Base-by-base conservation (phyloP, 208 protist species). In the Eutreptiella sp. region DNA sequence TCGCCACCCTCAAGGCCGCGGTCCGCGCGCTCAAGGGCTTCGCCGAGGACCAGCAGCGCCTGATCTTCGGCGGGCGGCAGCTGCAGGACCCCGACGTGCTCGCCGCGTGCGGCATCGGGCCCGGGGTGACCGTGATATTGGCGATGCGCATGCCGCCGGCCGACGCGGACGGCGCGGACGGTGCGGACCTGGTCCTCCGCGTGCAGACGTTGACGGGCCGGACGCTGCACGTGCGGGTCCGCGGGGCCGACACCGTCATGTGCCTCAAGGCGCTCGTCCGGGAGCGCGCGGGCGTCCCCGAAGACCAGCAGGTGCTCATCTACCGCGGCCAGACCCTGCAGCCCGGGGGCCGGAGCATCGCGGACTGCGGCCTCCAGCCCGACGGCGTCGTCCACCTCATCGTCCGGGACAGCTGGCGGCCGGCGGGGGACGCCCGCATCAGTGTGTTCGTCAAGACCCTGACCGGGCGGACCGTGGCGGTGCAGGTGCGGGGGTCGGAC, bases 291-390 rank as follows among this genome's bases (percentile, higher is more conserved):
- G 66, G 29, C 23, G 75, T 75, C 38, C 58, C 68, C 5, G 27
- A 43, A 23, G 74, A 81, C 28, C 29, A 75, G 42, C 72, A 65
- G 74, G 68, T 79, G 41, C 68, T 94, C 2, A 90, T 92, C 58
- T 92, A 88, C 54, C 77, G 79, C 35, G 84, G 85, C 61, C 90
- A 92, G 75, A 85, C 91, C 66, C 69, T 94, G 34, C 85, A 94
- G 67, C n/a, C n/a, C n/a, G 85, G 92, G 46, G 81, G 75, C 58
- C 75, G 84, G 38, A 90, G 84, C 38, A 68, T 94, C 1, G 47
- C 65, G 19, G 88, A 92, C 65, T 93, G 90, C 81, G 84, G 87
- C 66, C 85, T 93, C 69, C 84, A 93, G 68, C 92, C 92, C 73
- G 88, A 95, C 59, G 85, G 83, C 19, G 93, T 84, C 32, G 72